Base-by-base conservation (phyloP, 2,329 filamentous ascomycete species). In the Elsinoe australis region DNA sequence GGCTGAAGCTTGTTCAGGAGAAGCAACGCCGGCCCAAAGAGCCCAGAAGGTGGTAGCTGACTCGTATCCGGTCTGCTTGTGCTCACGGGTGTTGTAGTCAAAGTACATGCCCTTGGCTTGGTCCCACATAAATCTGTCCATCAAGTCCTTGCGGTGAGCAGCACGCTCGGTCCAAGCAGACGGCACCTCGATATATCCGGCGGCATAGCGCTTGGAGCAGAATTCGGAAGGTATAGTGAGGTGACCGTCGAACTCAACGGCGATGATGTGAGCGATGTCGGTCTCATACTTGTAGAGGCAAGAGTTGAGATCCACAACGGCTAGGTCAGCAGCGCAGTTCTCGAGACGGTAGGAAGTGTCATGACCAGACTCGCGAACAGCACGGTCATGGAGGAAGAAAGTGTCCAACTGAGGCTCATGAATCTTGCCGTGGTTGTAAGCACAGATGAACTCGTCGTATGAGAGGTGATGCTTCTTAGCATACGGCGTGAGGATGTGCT, bases 251-350 rank as follows among this genome's bases (percentile, higher is more conserved):
- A 96, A 96, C 56, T 87, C 75, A 41, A 76, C 84, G 49, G 87
- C 85, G 58, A 98, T 95, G 6, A 81, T 84, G 52, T 85, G 80
- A 2, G 86, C 83, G 62, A 98, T 95, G 60, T 98, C 92, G 22
- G 82, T 82, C 68, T 98, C 92, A 62, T 96, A 96, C 68, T 96
- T 96, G 78, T 92, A 98, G 21, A 98, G 72, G 22, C 95, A 74
- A 21, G 88, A 92, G 69, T 98, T 96, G 49, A 96, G 75, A 61
- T 98, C 92, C 51, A 96, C 87, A 0, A 89, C 95, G 8, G 89
- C 92, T 19, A 96, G 73, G 61, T 95, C 80, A 8, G 87, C 92
- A 58, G 85, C 89, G 18, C 94, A 76, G 38, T 80, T 83, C 67
- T 96, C 92, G 15, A 98, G 75, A 14, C 92, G 86, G 67, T 96